Evolutionary conservation across 768 basidiomycete genomes (phyloP).

Genomic region (Termitomyces sp.): DNA sequence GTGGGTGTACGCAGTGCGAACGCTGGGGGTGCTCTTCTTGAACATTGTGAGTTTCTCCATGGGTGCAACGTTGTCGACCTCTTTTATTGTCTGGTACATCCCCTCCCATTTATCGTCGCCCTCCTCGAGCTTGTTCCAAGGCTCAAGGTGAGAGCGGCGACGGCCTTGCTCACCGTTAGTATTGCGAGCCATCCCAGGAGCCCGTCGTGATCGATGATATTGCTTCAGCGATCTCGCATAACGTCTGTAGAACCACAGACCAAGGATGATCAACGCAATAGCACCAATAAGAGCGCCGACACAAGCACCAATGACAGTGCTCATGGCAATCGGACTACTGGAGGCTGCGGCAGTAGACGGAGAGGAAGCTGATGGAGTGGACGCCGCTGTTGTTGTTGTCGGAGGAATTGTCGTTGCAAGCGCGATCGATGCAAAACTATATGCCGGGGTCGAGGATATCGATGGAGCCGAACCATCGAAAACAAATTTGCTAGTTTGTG

Average conservation of each 20-base stretch:
- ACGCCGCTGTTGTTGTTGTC: conserved; percentile 8
- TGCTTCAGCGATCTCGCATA: conserved; percentile 39
- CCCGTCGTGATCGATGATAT: conserved; percentile 22
- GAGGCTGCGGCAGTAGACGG: conserved; percentile 19
- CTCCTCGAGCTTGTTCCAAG: conserved; percentile 60
- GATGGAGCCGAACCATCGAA: conserved; percentile 10
- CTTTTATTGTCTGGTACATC: conserved; percentile 39
- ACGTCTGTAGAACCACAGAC: conserved; percentile 52
- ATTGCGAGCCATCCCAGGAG: conserved; percentile 32
- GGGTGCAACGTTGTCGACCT: conserved; percentile 40
- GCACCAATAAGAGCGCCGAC: conserved; percentile 58
- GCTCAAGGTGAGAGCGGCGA: conserved; percentile 42
- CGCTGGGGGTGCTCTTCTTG: conserved; percentile 52
- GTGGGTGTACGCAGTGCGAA: conserved; percentile 48
- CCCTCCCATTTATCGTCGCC: conserved; percentile 45
- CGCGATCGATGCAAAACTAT: conserved; percentile 4
- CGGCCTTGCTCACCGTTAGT: conserved; percentile 36
- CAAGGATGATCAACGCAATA: conserved; percentile 46
- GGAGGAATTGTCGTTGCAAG: conserved; percentile 5
- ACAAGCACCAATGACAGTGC: conserved; percentile 62
- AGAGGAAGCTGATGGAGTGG: conserved; percentile 15
- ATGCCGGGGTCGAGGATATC: neutral
- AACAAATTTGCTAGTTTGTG: conserved; percentile 10
- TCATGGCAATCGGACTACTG: conserved; percentile 34
- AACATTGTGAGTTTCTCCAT: conserved; percentile 69